Evolutionary conservation across 2,329 filamentous ascomycete genomes (phyloP).

Genomic region (Thelonectria discophora): DNA sequence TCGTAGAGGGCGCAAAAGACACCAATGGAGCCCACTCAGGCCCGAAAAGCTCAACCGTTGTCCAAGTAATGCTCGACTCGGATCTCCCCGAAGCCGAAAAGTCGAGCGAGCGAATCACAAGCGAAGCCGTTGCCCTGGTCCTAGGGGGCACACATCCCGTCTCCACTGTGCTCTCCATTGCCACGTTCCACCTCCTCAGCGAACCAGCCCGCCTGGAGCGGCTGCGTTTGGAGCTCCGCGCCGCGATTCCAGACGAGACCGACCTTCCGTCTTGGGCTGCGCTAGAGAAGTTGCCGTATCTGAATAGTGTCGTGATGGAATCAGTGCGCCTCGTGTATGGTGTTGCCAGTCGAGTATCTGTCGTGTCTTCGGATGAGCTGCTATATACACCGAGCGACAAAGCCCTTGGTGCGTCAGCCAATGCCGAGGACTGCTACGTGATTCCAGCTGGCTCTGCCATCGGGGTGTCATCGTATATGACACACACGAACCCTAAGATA

Average conservation of each 20-base stretch:
- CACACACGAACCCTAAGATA: conserved; percentile 45
- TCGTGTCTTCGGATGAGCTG: conserved; percentile 44
- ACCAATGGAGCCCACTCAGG: not conserved
- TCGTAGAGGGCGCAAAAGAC: conserved; percentile 1
- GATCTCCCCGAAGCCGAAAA: conserved; percentile 50
- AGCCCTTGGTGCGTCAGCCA: not conserved
- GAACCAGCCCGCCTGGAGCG: conserved; percentile 42
- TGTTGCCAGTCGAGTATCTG: conserved; percentile 41
- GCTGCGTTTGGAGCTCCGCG: conserved; percentile 41
- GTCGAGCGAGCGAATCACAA: conserved; percentile 40
- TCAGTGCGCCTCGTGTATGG: conserved; percentile 48
- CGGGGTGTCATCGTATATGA: conserved; percentile 48
- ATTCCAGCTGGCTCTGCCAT: conserved; percentile 48
- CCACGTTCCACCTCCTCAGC: conserved; percentile 47
- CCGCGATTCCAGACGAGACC: conserved; percentile 39
- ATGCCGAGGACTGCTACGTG: conserved; percentile 29
- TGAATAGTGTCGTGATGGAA: conserved; percentile 50
- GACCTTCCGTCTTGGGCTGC: conserved; percentile 40
- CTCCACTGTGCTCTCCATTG: conserved; percentile 41
- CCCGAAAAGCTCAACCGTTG: conserved; percentile 23
- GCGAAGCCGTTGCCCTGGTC: conserved; percentile 48
- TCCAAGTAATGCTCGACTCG: conserved; percentile 40
- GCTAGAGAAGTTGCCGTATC: conserved; percentile 48
- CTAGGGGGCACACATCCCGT: conserved; percentile 49
- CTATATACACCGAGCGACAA: conserved; percentile 28